Evolutionary conservation across 2,329 filamentous ascomycete species (phyloP), one percentile per base, ranked within the genome.

Genomic region (Bertia moriformis): DNA sequence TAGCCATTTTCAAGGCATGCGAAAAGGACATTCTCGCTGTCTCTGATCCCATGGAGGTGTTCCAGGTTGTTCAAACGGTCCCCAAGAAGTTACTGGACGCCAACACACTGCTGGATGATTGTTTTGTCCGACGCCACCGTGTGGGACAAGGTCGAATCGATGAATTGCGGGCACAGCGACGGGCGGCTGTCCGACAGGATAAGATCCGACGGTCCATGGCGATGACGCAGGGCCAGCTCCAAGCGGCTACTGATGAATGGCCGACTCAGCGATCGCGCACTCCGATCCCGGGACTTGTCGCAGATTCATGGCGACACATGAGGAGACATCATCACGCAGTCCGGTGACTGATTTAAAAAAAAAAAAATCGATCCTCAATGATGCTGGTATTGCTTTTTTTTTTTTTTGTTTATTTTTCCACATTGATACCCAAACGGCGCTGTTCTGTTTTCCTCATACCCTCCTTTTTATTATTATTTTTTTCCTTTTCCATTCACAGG

Each of bases 1-100:
- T 80, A 4, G 69, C 71, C n/a, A 72, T 79, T 39, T 78, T 80
- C 60, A 78, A 78, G 50, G 61, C 69, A 5, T 71, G 69, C 40
- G 73, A 79, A 51, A 55, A 59, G 13, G 64, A 72, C 22, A 77
- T 80, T 39, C 60, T 69, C 41, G 63, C 61, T 17, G 65, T 76
- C 20, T 65, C 60, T 12, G 74, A 78, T 44, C 68, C 73, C 3
- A 76, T 77, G 61, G 75, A 80, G 51, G 67, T 78, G 10, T 78
- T 79, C 49, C 74, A 78, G 54, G 64, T 76, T n/a, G 72, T 80
- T 15, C 75, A 80, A 53, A 70, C 69, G 14, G 62, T 75, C 4
- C 75, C 75, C 0, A 64, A 75, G 41, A 64, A 61, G 22, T 62
- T 78, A 44, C 51, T 79, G 19, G 73, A 80, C 50, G 68, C 69